These are phyloP conservation scores for Globisporangium spiculum DNA, from an alignment of 352 stramenopile species.

Conservation along the genomic window DNA sequence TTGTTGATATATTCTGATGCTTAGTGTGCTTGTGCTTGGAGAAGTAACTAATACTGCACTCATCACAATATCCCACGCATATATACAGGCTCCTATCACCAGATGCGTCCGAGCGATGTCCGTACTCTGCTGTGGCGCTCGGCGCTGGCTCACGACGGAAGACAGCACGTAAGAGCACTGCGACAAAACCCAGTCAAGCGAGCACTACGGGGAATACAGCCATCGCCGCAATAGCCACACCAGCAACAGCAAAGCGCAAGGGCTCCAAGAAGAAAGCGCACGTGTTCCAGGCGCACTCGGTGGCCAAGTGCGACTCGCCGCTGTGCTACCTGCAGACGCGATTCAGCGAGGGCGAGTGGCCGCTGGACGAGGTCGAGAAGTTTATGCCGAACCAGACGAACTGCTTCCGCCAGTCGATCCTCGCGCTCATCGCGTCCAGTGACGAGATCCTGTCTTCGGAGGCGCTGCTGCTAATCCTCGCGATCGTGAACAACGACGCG, in stretches of 20 bases:
- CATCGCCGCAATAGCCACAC: constrained; percentile 2
- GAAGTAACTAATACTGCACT: neutral
- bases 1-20: neutral
- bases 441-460: constrained; percentile 65
- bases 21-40: neutral
- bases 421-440: constrained; percentile 57
- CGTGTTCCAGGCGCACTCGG: constrained; percentile 61
- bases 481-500: constrained; percentile 59
- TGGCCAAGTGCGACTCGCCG: constrained; percentile 48
- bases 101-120: constrained; percentile 53
- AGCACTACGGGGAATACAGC: constrained; percentile 19
- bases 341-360: constrained; percentile 77
- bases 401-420: constrained; percentile 59
- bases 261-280: constrained; percentile 8
- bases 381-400: constrained; percentile 45
- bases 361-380: constrained; percentile 57
- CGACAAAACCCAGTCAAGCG: neutral
- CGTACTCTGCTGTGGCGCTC: constrained; percentile 60
- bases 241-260: constrained; percentile 24
- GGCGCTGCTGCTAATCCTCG: constrained; percentile 55
- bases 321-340: constrained; percentile 80
- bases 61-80: neutral
- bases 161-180: neutral
- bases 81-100: constrained; percentile 47
- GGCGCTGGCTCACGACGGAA: constrained; percentile 39